phyloP scores from a whole-genome alignment of 139 green algal species.

The Parachlorella kessleri region DNA sequence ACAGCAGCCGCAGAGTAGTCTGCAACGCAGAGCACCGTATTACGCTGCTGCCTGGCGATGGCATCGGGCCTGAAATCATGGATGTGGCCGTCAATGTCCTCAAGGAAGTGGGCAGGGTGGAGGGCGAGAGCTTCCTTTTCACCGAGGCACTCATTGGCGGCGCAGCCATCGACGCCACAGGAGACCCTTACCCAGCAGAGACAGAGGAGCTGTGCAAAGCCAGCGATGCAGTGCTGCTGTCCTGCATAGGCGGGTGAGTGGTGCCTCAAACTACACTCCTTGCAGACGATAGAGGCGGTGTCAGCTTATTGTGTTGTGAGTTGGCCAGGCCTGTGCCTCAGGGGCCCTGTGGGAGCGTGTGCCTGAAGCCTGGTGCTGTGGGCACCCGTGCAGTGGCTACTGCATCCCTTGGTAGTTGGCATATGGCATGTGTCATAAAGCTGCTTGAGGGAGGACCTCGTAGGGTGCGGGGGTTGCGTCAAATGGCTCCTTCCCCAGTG shows the following conservation, averaged over 20 bases:
- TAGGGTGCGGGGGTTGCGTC: too few relatives aligned
- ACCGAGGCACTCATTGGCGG: constrained; percentile 88
- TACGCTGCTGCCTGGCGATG: constrained; percentile 92
- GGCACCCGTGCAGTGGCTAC: too few relatives aligned
- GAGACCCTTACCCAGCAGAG: constrained; percentile 83
- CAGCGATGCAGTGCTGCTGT: constrained; percentile 92
- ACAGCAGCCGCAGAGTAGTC: background rate
- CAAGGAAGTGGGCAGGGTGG: constrained; percentile 60
- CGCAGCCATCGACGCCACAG: constrained; percentile 92
- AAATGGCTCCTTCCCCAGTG: too few relatives aligned
- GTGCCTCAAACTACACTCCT: too few relatives aligned
- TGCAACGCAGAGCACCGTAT: constrained; percentile 70
- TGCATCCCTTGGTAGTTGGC: too few relatives aligned
- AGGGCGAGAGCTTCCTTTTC: constrained; percentile 85
- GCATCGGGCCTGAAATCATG: constrained; percentile 98
- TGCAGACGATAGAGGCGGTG: too few relatives aligned
- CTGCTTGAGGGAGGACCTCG: too few relatives aligned
- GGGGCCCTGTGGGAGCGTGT: too few relatives aligned
- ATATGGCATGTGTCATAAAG: too few relatives aligned
- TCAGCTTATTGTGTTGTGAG: too few relatives aligned
- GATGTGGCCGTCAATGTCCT: constrained; percentile 81
- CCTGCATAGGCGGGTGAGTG: constrained; percentile 85
- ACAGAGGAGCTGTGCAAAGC: constrained; percentile 85
- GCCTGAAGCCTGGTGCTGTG: too few relatives aligned
- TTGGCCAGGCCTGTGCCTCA: too few relatives aligned